A percentile compares a stretch with the other conserved stretches of the same genome.
Conservation (phyloP, 768 basidiomycete genomes). For the Russula griseocarnosa region DNA sequence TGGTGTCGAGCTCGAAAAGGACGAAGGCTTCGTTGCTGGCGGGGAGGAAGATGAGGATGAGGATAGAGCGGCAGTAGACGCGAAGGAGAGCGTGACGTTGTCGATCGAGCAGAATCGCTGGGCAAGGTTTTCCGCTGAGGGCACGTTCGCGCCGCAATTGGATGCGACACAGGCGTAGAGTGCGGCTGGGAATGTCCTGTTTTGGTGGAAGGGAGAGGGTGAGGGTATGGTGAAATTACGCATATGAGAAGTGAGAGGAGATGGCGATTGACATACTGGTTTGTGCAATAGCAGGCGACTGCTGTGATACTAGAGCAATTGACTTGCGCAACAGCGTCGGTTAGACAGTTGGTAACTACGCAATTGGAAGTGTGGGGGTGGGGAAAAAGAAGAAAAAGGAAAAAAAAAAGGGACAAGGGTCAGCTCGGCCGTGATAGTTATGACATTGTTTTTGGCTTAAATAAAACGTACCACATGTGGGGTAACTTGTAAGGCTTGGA, state of each 20-base stretch:
- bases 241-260: neutral
- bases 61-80: constrained; percentile 36
- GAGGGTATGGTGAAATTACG: neutral
- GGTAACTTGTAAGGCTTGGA: constrained; percentile 18
- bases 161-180: constrained; percentile 40
- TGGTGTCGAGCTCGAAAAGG: neutral
- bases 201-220: neutral
- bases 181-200: constrained; percentile 36
- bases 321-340: constrained; percentile 36
- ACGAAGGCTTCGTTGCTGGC: neutral
- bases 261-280: constrained; percentile 31
- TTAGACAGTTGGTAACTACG: constrained; percentile 46
- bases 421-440: neutral
- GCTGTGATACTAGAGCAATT: constrained; percentile 46
- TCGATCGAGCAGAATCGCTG: constrained; percentile 47
- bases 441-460: neutral
- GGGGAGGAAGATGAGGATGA: constrained; percentile 1
- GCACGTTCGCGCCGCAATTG: constrained; percentile 39
- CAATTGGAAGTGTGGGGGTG: neutral
- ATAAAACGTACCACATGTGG: constrained; percentile 22
- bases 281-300: constrained; percentile 49
- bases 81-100: constrained; percentile 36
- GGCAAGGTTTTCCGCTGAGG: constrained; percentile 43
- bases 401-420: neutral
- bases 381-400: too few relatives aligned